Evolutionary conservation across 352 stramenopile species (phyloP).

Genomic region (Globisporangium rhizosaccharum): DNA sequence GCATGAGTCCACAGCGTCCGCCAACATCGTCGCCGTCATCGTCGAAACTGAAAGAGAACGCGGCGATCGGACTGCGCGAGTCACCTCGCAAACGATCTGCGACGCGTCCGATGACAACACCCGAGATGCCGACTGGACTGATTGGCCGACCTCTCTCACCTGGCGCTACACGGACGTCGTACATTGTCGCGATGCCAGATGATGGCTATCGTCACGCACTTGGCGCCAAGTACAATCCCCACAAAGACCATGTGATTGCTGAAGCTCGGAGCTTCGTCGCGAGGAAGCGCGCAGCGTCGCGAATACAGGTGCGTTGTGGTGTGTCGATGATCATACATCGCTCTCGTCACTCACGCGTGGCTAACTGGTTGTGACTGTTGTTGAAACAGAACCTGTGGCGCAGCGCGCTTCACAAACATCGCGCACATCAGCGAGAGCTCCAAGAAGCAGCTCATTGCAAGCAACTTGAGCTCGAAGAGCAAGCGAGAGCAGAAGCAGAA

Average conservation of each 20-base stretch:
- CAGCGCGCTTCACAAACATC: conserved; percentile 12
- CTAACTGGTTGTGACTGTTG: conserved; percentile 1
- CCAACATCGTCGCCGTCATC: not conserved
- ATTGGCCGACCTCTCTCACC: conserved; percentile 33
- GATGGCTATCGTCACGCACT: conserved; percentile 39
- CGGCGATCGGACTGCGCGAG: conserved; percentile 8
- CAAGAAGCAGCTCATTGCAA: conserved; percentile 22
- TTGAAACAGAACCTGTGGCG: conserved; percentile 17
- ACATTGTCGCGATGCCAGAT: conserved; percentile 32
- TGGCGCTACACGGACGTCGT: conserved; percentile 43
- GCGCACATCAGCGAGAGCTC: conserved; percentile 1
- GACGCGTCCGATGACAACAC: conserved; percentile 34
- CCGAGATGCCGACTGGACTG: conserved; percentile 25
- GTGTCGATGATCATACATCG: too few relatives aligned
- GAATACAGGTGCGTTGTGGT: conserved; percentile 40
- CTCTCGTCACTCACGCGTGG: too few relatives aligned
- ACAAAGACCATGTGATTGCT: conserved; percentile 38
- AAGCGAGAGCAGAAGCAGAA: conserved; percentile 1
- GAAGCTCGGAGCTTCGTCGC: conserved; percentile 43
- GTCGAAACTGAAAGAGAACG: conserved; percentile 5
- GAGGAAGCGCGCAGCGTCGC: conserved; percentile 33
- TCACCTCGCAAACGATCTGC: conserved; percentile 33
- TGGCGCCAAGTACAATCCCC: conserved; percentile 37
- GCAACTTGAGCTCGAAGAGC: conserved; percentile 14
- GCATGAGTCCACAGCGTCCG: conserved; percentile 17